A percentile compares a stretch with the other conserved stretches of the same genome.
phyloP scores from a whole-genome alignment of 495 filamentous ascomycete species.

The Ramalina intermedia region DNA sequence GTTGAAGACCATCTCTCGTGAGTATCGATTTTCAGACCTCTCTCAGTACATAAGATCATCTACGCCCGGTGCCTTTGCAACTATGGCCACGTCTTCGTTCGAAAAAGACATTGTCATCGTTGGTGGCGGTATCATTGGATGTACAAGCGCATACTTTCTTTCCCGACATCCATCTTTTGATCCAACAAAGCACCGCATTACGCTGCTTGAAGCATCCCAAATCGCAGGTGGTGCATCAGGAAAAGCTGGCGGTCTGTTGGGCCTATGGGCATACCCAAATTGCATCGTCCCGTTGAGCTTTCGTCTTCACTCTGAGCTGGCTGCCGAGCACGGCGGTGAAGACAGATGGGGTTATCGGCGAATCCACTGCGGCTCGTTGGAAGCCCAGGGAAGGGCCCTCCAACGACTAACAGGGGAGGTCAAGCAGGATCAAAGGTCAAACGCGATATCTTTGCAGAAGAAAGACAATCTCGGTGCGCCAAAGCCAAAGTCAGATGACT shows the following conservation, averaged over 20 bases:
- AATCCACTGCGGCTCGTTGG: slow-evolving; percentile 60
- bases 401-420: slow-evolving; percentile 16
- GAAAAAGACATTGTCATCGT: slow-evolving; percentile 51
- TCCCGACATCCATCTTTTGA: slow-evolving; percentile 79
- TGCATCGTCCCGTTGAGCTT: slow-evolving; percentile 81
- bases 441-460: slow-evolving; percentile 52
- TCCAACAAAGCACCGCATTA: slow-evolving; percentile 59
- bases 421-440: slow-evolving; percentile 17
- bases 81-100: slow-evolving; percentile 9
- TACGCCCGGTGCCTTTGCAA: no score
- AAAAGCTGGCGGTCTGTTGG: slow-evolving; percentile 86
- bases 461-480: slow-evolving; percentile 45
- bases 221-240: slow-evolving; percentile 88
- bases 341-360: slow-evolving; percentile 79
- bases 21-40: no score
- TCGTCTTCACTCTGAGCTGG: slow-evolving; percentile 66
- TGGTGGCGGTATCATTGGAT: slow-evolving; percentile 85
- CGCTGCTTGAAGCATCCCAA: slow-evolving; percentile 73
- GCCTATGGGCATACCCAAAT: slow-evolving; percentile 81
- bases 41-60: no score
- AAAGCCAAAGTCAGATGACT: slow-evolving; percentile 42
- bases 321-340: slow-evolving; percentile 69
- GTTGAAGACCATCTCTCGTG: no score
- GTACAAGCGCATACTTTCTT: slow-evolving; percentile 84
- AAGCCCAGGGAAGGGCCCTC: slow-evolving; percentile 38